Conservation (phyloP, 2,329 filamentous ascomycete genomes). For the Scytalidium sp. region DNA sequence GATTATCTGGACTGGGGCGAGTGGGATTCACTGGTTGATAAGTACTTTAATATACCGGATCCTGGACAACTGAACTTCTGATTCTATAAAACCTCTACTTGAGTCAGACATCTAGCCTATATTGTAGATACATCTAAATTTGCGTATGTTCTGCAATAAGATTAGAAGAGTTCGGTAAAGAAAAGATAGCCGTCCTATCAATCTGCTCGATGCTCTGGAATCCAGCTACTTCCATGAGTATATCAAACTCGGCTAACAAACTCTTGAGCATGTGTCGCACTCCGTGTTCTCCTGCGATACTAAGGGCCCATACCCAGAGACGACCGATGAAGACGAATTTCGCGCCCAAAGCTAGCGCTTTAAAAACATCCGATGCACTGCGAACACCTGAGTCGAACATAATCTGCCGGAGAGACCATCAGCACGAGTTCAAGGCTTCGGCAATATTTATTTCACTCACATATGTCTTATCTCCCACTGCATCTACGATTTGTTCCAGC, state of each 20-base stretch:
- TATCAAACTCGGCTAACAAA: slow-evolving; percentile 60
- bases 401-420: slow-evolving; percentile 1
- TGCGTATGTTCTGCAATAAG: slow-evolving; percentile 34
- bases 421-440: background rate
- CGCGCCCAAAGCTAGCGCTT: slow-evolving; percentile 58
- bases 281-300: slow-evolving; percentile 57
- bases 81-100: slow-evolving; percentile 7
- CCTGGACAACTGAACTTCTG: background rate
- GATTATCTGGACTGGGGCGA: background rate
- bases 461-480: slow-evolving; percentile 27
- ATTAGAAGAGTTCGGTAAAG: slow-evolving; percentile 37
- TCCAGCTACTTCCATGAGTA: slow-evolving; percentile 57
- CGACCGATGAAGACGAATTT: slow-evolving; percentile 61
- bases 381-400: slow-evolving; percentile 56
- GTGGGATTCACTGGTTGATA: background rate
- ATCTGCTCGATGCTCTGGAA: slow-evolving; percentile 52
- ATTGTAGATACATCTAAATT: too few species aligned
- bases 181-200: slow-evolving; percentile 37
- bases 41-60: background rate
- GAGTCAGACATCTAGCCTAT: too few species aligned
- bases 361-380: slow-evolving; percentile 55
- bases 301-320: slow-evolving; percentile 58
- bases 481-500: slow-evolving; percentile 54
- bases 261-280: slow-evolving; percentile 60
- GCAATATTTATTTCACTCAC: slow-evolving; percentile 15